Base-by-base conservation (phyloP, 2,329 filamentous ascomycete species). In the Beauveria scarabaeidicola region DNA sequence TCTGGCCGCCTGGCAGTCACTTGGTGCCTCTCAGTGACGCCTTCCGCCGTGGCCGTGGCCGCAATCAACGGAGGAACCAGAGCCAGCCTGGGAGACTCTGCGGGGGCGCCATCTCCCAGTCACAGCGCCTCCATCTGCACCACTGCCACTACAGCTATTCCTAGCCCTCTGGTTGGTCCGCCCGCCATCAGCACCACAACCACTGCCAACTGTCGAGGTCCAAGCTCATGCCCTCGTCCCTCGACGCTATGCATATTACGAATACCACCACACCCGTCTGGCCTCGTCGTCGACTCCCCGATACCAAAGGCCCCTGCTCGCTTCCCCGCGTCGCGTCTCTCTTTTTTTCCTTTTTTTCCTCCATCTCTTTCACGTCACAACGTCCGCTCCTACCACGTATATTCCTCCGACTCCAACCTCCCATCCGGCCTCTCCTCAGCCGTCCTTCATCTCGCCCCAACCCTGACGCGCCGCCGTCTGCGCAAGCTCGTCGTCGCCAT, bases 401-500 rank as follows among this genome's bases (percentile, higher is more conserved):
- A 59, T 21, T 46, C 41, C 9, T 29, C 48, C 56, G 43, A 51
- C 29, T 60, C 50, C 21, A 51, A 48, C 25, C 43, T 48, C 52
- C 38, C 47, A 23, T 57, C 52, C 9, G 21, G 25, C 41, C 55
- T 54, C 44, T 59, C 54, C 36, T 46, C 55, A 3, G 48, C 55
- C 29, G 50, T 58, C 32, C 62, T 64, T 40, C 62, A 65, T 58
- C 64, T 65, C 48, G 60, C 63, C 52, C 64, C 65, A 53, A 53
- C 62, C 44, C 64, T 64, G 57, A 61, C 65, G 41, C 64, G 64
- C 50, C 55, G 51, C 23, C 55, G 55, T 9, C 23, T 61, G 40
- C 55, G 50, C 29, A 58, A 40, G 32, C 54, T 61, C 60, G 53
- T 58, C 59, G 46, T 58, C 54, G 44, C 38, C 62, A 70, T 72